Base-by-base conservation (phyloP, 2,329 filamentous ascomycete genomes). In the Metarhizium album region DNA sequence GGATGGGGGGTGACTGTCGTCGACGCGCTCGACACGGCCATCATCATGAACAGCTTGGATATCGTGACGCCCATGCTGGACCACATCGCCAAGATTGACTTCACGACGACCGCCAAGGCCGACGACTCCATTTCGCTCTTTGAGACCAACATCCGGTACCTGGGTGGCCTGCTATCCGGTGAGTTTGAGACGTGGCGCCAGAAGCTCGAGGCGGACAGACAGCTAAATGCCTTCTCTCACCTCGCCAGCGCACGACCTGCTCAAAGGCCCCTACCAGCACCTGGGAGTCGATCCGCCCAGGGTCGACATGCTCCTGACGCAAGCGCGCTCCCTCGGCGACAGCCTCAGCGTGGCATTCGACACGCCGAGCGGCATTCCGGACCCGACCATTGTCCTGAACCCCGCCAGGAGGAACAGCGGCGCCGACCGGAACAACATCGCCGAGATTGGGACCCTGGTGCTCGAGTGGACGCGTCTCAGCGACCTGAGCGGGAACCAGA, bases 61-160 rank as follows among this genome's bases (percentile, higher is more conserved):
- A 80, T 87, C 23, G 82, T 93, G 14, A 70, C 82, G 42, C 72
- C 82, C 49, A 90, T 94, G 55, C 67, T 95, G 20, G 72, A 84
- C 5, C 83, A 83, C 62, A 78, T 95, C 45, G 76, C 80, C 0
- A 78, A 68, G 0, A 84, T 94, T 60, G 73, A 94, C 65, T 95
- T 87, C 61, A 76, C 76, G 42, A 70, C 73, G 11, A 86, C 84
- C 1, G 52, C 55, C 3, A 51, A 55, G 47, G 49, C 47, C 3
- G 60, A 72, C 2, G 66, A 73, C 1, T 67, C 73, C 9, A 81
- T 95, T 46, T 91, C 85, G 37, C 68, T 95, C 7, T 95, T 95
- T 60, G 90, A 95, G 68, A 94, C 88, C 0, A 95, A 87, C 0
- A 95, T 95, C 61, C 83, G 90, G 27, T 95, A 95, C 60, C 70